Percentiles rank a stretch among this genome's conserved stretches.
phyloP scores from a whole-genome alignment of 2,329 filamentous ascomycete genomes.

The Myriosclerotinia duriaeana region DNA sequence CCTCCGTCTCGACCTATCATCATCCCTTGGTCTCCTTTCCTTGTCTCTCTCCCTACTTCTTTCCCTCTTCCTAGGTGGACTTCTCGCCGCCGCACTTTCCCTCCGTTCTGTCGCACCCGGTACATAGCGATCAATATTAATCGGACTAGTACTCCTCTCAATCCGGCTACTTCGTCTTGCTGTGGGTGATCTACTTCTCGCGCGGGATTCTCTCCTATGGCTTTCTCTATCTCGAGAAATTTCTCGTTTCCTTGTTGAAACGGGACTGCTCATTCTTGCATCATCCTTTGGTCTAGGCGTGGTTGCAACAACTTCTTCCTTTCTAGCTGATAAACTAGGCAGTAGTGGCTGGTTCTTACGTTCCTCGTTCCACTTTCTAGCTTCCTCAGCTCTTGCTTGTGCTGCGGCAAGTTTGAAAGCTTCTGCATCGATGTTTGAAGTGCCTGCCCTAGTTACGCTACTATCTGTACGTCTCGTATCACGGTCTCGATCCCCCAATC shows the following conservation, averaged over 20 bases:
- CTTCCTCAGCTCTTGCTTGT: slow-evolving; percentile 62
- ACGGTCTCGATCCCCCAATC: slow-evolving; percentile 29
- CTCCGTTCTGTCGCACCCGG: slow-evolving; percentile 35
- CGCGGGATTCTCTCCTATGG: slow-evolving; percentile 35
- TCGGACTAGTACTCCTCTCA: slow-evolving; percentile 39
- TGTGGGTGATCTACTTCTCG: slow-evolving; percentile 39
- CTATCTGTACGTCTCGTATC: slow-evolving; percentile 28
- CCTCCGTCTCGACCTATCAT: slow-evolving; percentile 27
- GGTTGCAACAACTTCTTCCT: slow-evolving; percentile 23
- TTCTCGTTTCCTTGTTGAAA: slow-evolving; percentile 37
- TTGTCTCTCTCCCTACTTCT: slow-evolving; percentile 35
- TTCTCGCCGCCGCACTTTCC: slow-evolving; percentile 31
- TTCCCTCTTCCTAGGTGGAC: slow-evolving; percentile 32
- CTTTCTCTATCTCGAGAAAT: slow-evolving; percentile 37
- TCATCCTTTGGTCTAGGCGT: slow-evolving; percentile 31
- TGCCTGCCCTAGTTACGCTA: slow-evolving; percentile 20
- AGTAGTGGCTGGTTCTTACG: slow-evolving; percentile 59
- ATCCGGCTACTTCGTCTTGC: slow-evolving; percentile 36
- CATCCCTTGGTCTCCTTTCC: slow-evolving; percentile 24
- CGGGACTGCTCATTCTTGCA: slow-evolving; percentile 30
- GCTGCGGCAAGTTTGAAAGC: slow-evolving; percentile 59
- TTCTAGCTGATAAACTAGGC: slow-evolving; percentile 40
- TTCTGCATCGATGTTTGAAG: slow-evolving; percentile 28
- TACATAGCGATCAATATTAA: slow-evolving; percentile 41
- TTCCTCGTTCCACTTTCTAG: slow-evolving; percentile 59